These are phyloP conservation scores for Ophiostoma himal-ulmi DNA, from an alignment of 2,329 filamentous ascomycete genomes.

Conservation along the genomic window DNA sequence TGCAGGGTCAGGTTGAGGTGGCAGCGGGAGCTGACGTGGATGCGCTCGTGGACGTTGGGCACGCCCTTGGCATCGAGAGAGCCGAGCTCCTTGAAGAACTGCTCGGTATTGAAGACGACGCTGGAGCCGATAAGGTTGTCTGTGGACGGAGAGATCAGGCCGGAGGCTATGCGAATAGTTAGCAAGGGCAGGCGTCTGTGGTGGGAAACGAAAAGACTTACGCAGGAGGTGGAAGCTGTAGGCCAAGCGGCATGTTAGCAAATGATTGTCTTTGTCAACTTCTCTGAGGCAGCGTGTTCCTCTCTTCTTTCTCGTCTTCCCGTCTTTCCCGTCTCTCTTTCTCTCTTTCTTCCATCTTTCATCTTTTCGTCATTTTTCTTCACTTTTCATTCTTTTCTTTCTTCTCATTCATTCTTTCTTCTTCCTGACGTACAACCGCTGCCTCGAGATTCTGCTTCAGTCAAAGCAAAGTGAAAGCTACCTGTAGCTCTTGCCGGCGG, in stretches of 20 bases:
- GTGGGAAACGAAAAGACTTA: slow-evolving; percentile 10
- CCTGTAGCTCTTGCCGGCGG: slow-evolving; percentile 27
- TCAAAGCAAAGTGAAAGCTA: slow-evolving; percentile 16
- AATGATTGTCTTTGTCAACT: not conserved
- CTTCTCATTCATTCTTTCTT: not conserved
- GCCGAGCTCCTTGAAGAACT: slow-evolving; percentile 40
- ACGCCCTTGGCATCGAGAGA: slow-evolving; percentile 40
- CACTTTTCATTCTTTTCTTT: not conserved
- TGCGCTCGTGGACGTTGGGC: slow-evolving; percentile 39
- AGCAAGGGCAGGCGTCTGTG: slow-evolving; percentile 36
- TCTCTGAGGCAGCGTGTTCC: slow-evolving; percentile 13
- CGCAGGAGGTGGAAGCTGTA: slow-evolving; percentile 34
- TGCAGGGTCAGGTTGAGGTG: slow-evolving; percentile 62
- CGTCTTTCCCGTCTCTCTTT: not conserved
- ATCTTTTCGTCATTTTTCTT: not conserved
- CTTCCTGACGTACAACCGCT: slow-evolving; percentile 7
- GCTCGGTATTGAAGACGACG: slow-evolving; percentile 57
- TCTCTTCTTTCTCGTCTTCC: not conserved
- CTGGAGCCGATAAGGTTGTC: slow-evolving; percentile 69
- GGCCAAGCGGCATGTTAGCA: slow-evolving; percentile 1
- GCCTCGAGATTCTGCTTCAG: slow-evolving; percentile 9
- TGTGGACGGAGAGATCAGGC: slow-evolving; percentile 64
- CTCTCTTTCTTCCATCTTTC: not conserved
- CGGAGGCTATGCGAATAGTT: slow-evolving; percentile 49
- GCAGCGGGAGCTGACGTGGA: slow-evolving; percentile 58